Percentiles rank a stretch among this genome's conserved stretches.
These are phyloP conservation scores for Colletotrichum sp. DNA, from an alignment of 2,329 filamentous ascomycete species.

Conservation along the genomic window DNA sequence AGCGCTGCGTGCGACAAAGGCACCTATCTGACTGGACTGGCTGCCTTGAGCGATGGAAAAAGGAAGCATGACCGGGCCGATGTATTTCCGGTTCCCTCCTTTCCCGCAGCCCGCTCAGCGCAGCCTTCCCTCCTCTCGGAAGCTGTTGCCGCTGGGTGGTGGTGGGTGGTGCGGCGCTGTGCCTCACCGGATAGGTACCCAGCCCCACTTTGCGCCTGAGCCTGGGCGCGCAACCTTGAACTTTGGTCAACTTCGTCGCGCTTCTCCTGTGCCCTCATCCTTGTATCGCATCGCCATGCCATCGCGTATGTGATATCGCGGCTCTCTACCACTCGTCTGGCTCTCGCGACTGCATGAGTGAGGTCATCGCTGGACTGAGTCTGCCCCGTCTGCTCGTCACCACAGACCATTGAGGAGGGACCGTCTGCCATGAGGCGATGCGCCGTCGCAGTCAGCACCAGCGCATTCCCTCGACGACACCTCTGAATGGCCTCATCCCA, in stretches of 20 bases:
- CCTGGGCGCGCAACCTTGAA: constrained; percentile 4
- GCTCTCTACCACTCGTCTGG: not conserved
- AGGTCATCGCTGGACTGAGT: not conserved
- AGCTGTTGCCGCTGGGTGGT: not conserved
- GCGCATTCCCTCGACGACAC: not conserved
- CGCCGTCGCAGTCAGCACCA: not conserved
- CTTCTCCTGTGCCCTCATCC: constrained; percentile 16
- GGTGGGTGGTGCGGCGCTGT: not conserved
- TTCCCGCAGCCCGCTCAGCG: not conserved
- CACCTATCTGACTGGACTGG: not conserved
- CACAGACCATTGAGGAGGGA: not conserved
- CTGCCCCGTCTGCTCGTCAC: not conserved
- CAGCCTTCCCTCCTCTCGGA: not conserved
- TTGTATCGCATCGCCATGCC: not conserved
- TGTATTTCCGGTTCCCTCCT: not conserved
- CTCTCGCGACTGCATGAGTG: not conserved
- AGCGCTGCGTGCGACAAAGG: not conserved
- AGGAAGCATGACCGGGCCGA: constrained; percentile 10
- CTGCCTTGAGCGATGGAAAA: not conserved
- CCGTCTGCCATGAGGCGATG: not conserved
- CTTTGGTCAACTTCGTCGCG: constrained; percentile 19
- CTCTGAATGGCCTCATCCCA: not conserved
- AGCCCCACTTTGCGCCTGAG: constrained; percentile 19
- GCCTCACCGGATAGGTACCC: constrained; percentile 7
- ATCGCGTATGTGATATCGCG: not conserved